A percentile compares a stretch with the other conserved stretches of the same genome.
These are phyloP conservation scores for Nepenthes gracilis DNA, from an alignment of 148 eudicot genomes.

Conservation along the genomic window DNA sequence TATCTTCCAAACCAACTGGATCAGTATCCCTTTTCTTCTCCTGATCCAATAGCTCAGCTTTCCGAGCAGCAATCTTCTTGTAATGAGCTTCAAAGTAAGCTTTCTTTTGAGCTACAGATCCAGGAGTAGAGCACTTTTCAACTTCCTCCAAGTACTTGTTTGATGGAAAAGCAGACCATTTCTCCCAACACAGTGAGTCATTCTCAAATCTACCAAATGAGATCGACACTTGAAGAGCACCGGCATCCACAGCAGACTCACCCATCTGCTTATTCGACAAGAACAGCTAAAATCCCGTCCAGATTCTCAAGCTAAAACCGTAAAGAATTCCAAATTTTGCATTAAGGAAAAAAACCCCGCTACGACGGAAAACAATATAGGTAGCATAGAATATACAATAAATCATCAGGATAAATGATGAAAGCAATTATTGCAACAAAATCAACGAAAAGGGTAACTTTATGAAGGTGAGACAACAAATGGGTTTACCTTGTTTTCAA, in stretches of 20 bases:
- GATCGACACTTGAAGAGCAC: conserved; percentile 54
- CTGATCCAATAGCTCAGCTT: conserved; percentile 38
- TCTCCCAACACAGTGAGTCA: conserved; percentile 92
- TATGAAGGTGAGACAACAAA: conserved; percentile 13
- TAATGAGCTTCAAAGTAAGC: conserved; percentile 97
- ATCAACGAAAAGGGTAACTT: conserved; percentile 14
- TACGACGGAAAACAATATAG: conserved; percentile 7
- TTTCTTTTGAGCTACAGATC: conserved; percentile 94
- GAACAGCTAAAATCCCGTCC: conserved; percentile 3
- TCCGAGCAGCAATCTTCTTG: conserved; percentile 70
- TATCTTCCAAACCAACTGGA: conserved; percentile 12
- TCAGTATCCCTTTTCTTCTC: conserved; percentile 29
- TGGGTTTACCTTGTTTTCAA: conserved; percentile 49
- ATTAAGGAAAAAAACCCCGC: background rate
- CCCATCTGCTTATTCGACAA: conserved; percentile 61
- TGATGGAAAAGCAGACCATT: conserved; percentile 88
- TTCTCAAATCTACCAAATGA: conserved; percentile 90
- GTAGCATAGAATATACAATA: background rate
- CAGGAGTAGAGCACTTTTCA: conserved; percentile 75
- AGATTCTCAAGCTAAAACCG: conserved; percentile 7
- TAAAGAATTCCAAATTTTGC: conserved; percentile 7
- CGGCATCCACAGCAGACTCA: conserved; percentile 22
- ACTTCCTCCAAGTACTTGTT: conserved; percentile 92
- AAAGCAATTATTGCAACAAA: conserved; percentile 4
- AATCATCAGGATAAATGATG: conserved; percentile 4